phyloP scores from a whole-genome alignment of 176 grass and related monocot genomes.

The Eleusine indica region DNA sequence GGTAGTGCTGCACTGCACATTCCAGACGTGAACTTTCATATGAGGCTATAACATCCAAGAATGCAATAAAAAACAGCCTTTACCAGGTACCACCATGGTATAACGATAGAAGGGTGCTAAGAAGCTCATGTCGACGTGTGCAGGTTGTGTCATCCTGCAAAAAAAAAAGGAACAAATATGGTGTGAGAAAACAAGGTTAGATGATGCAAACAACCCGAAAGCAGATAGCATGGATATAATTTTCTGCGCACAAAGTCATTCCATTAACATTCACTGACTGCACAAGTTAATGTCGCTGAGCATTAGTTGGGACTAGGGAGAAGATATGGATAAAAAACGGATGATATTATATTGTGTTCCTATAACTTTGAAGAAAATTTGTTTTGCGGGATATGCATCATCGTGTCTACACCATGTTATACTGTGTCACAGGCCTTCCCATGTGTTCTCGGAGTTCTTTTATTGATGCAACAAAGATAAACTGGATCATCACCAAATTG shows the following conservation, averaged over 20 bases:
- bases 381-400: slow-evolving; percentile 29
- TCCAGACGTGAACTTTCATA: slow-evolving; percentile 37
- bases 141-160: slow-evolving; percentile 58
- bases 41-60: slow-evolving; percentile 33
- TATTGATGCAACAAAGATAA: slow-evolving; percentile 18
- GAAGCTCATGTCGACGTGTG: slow-evolving; percentile 64
- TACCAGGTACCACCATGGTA: slow-evolving; percentile 75
- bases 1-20: slow-evolving; percentile 62
- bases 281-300: neutral
- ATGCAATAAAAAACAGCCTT: slow-evolving; percentile 39
- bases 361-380: slow-evolving; percentile 8
- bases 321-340: slow-evolving; percentile 16
- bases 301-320: neutral
- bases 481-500: neutral
- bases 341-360: neutral
- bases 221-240: neutral
- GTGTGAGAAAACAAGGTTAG: slow-evolving; percentile 31
- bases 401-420: slow-evolving; percentile 20
- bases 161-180: slow-evolving; percentile 33
- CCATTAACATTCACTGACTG: neutral
- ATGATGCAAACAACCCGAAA: slow-evolving; percentile 23
- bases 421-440: neutral
- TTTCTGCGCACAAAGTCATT: neutral
- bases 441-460: slow-evolving; percentile 20
- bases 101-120: slow-evolving; percentile 58